Conservation (phyloP, 345 rosid genomes). For the Eutrema heterophyllum region DNA sequence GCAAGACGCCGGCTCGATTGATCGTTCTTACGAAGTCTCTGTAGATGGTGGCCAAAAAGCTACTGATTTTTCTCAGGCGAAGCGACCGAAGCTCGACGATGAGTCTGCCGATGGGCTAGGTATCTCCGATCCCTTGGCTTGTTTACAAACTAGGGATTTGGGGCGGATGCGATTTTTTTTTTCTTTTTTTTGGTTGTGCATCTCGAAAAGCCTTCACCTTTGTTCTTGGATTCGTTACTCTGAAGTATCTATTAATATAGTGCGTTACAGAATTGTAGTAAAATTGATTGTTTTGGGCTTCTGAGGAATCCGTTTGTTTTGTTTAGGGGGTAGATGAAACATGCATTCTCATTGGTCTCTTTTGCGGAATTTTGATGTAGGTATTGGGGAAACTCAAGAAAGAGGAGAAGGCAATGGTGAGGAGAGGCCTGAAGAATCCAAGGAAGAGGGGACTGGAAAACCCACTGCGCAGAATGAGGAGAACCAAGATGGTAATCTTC, state of each 20-base stretch:
- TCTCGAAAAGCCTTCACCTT: not conserved
- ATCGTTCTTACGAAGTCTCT: slow-evolving; percentile 18
- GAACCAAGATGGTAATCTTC: not conserved
- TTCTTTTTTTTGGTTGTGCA: not conserved
- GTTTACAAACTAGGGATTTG: not conserved
- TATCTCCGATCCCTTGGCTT: slow-evolving; percentile 6
- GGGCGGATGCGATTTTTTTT: not conserved
- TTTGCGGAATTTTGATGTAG: not conserved
- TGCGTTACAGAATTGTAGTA: not conserved
- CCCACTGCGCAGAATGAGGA: slow-evolving; percentile 9
- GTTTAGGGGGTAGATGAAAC: not conserved
- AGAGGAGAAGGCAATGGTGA: slow-evolving; percentile 8
- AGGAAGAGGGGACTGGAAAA: slow-evolving; percentile 19
- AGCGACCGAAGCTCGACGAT: slow-evolving; percentile 51
- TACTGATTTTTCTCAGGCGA: slow-evolving; percentile 39
- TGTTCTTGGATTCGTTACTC: not conserved
- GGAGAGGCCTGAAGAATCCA: slow-evolving; percentile 11
- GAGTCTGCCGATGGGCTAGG: slow-evolving; percentile 45
- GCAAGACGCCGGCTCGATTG: not conserved
- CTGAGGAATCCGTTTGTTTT: not conserved
- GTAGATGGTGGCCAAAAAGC: slow-evolving; percentile 14
- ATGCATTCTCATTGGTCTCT: not conserved
- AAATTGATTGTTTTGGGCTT: not conserved
- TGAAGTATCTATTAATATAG: not conserved
- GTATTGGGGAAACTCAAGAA: not conserved